Percentiles rank a stretch among this genome's conserved stretches.
These are phyloP conservation scores for Linum lewisii DNA, from an alignment of 345 rosid species.

Conservation along the genomic window DNA sequence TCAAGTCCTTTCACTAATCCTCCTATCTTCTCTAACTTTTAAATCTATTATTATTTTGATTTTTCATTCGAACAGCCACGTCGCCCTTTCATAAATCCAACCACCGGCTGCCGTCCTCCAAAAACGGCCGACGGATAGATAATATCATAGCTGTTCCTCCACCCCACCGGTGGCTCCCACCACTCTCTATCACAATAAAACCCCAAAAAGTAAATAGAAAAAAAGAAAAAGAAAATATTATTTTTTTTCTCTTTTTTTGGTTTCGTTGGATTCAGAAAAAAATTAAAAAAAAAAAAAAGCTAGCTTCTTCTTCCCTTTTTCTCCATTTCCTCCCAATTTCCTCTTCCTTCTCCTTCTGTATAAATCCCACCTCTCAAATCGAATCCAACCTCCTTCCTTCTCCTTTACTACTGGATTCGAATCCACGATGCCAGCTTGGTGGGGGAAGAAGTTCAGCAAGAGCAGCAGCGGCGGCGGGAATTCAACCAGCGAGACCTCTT, in stretches of 20 bases:
- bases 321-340: slow-evolving; percentile 12
- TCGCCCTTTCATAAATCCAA: slow-evolving; percentile 29
- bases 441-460: slow-evolving; percentile 52
- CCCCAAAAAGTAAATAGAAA: no score
- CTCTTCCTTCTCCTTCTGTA: slow-evolving; percentile 12
- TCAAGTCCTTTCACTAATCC: no score
- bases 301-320: slow-evolving; percentile 1
- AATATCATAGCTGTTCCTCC: slow-evolving; percentile 22
- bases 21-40: no score
- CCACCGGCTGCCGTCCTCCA: slow-evolving; percentile 32
- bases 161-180: slow-evolving; percentile 16
- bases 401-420: background rate
- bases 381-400: slow-evolving; percentile 11
- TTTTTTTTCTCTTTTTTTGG: no score
- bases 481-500: slow-evolving; percentile 12
- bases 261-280: no score
- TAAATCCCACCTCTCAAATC: slow-evolving; percentile 6
- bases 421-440: slow-evolving; percentile 66
- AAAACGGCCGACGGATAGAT: background rate
- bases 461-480: slow-evolving; percentile 31
- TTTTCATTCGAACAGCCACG: slow-evolving; percentile 13
- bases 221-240: no score
- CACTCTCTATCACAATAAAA: background rate
- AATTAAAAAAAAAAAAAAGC: no score
- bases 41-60: no score